Base-by-base conservation (phyloP, 2,329 filamentous ascomycete genomes). In the Microdochium bolleyi region DNA sequence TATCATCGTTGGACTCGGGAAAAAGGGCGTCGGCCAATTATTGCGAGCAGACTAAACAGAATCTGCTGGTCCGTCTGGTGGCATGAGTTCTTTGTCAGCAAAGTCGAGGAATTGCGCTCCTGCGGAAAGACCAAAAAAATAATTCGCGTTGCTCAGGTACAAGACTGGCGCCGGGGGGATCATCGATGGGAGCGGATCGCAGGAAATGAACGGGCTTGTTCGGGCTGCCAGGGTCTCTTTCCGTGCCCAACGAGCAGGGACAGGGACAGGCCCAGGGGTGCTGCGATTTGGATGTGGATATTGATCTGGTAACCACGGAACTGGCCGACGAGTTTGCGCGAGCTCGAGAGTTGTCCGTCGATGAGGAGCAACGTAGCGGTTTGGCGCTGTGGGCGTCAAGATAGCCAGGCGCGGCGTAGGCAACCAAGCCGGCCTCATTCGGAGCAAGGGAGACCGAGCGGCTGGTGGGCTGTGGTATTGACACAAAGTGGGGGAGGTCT, bases 1-100 rank as follows among this genome's bases (percentile, higher is more conserved):
- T 85, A 72, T 69, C 77, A 74, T 73, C 64, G 62, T 66, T 19
- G 16, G 5, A 4, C 3, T 16, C 8, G 7, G 13, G 19, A 22
- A 22, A 46, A 7, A 22, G 41, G 19, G 19, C 14, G 21, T 46
- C 9, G 16, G 14, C 14, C 5, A 19, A 19, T 19, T 7, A 8
- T 22, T 16, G 41, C 9, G 7, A 19, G 9, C 9, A 19, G 19
- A 19, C 16, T 21, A 19, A 19, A 22, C 19, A 19, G 13, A 7
- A 7, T 21, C 3, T 46, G 41, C n/a, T 8, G 41, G 8, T 3
- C 41, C 41, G 21, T 16, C 41, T 22, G 5, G 5, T 19, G 21
- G 19, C 11, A 46, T 16, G 22, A 7, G 19, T 19, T 4, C 19
- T 7, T 4, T 24, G 41, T 46, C 21, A 46, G 41, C 41, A 21